A percentile compares a stretch with the other conserved stretches of the same genome.
These are phyloP conservation scores for Termitomyces sp. DNA, from an alignment of 768 basidiomycete species.

Conservation along the genomic window DNA sequence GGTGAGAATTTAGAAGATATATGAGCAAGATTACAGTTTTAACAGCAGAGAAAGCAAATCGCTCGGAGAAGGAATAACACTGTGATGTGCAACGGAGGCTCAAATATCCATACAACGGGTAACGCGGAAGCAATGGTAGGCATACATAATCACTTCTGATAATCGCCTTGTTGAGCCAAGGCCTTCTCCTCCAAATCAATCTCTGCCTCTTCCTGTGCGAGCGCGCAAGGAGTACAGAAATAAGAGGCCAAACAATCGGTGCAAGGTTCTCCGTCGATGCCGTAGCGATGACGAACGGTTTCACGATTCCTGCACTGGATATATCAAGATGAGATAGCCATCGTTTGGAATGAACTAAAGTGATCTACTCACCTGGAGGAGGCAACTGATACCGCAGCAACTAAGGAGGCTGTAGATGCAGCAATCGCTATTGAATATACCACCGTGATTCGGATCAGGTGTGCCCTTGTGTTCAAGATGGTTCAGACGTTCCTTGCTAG, in stretches of 20 bases:
- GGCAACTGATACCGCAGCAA: too few species aligned
- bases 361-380: too few species aligned
- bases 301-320: not conserved
- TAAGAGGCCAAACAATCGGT: constrained; percentile 28
- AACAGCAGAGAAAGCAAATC: too few species aligned
- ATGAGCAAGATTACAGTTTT: too few species aligned
- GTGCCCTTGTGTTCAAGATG: constrained; percentile 27
- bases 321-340: too few species aligned
- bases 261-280: constrained; percentile 30
- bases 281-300: constrained; percentile 31
- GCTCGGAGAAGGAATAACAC: too few species aligned
- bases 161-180: constrained; percentile 12
- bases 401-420: constrained; percentile 3
- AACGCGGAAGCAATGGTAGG: too few species aligned
- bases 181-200: constrained; percentile 34
- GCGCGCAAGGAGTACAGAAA: constrained; percentile 38
- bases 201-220: constrained; percentile 40
- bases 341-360: too few species aligned
- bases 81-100: too few species aligned
- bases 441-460: constrained; percentile 34
- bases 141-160: constrained; percentile 1
- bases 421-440: constrained; percentile 26
- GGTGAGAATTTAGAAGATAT: too few species aligned
- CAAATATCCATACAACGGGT: too few species aligned
- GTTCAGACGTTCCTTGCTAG: constrained; percentile 30